Percentiles rank a stretch among this genome's conserved stretches.
Conservation (phyloP, 2,329 filamentous ascomycete genomes). For the Aureobasidium sp. region DNA sequence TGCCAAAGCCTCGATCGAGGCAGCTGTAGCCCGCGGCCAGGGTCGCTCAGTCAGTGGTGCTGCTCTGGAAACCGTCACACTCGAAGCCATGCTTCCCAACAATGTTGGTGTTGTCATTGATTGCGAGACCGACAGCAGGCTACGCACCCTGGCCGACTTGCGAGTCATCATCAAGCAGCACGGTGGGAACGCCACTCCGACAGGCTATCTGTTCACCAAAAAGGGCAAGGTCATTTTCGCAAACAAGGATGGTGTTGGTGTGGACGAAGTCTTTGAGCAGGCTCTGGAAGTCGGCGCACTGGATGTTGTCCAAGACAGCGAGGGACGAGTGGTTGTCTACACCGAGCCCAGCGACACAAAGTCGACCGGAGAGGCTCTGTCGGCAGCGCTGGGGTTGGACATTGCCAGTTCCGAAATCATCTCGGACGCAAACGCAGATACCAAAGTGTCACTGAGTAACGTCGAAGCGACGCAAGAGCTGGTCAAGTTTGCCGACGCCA, state of each 20-base stretch:
- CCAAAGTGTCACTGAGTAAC: slow-evolving; percentile 57
- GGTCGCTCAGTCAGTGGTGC: slow-evolving; percentile 69
- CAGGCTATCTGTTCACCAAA: slow-evolving; percentile 77
- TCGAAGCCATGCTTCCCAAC: slow-evolving; percentile 75
- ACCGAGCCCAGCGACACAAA: slow-evolving; percentile 61
- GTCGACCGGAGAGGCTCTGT: slow-evolving; percentile 57
- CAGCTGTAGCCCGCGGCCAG: slow-evolving; percentile 80
- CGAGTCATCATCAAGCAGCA: slow-evolving; percentile 62
- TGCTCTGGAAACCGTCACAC: slow-evolving; percentile 66
- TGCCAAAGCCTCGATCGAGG: slow-evolving; percentile 77
- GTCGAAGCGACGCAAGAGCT: slow-evolving; percentile 52
- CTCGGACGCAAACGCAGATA: slow-evolving; percentile 78
- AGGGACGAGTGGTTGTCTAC: slow-evolving; percentile 65
- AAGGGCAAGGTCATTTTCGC: slow-evolving; percentile 69
- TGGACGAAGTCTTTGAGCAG: slow-evolving; percentile 68
- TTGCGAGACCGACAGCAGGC: slow-evolving; percentile 75
- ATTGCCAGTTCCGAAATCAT: slow-evolving; percentile 73
- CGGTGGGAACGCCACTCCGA: slow-evolving; percentile 64
- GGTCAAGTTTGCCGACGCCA: slow-evolving; percentile 49
- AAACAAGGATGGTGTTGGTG: slow-evolving; percentile 47
- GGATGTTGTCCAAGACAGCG: slow-evolving; percentile 61
- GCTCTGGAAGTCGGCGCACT: slow-evolving; percentile 79
- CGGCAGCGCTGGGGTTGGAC: slow-evolving; percentile 56
- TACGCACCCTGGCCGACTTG: slow-evolving; percentile 66
- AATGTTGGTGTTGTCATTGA: slow-evolving; percentile 73